These are phyloP conservation scores for Diaporthe humulicola DNA, from an alignment of 2,329 filamentous ascomycete species.

Conservation along the genomic window DNA sequence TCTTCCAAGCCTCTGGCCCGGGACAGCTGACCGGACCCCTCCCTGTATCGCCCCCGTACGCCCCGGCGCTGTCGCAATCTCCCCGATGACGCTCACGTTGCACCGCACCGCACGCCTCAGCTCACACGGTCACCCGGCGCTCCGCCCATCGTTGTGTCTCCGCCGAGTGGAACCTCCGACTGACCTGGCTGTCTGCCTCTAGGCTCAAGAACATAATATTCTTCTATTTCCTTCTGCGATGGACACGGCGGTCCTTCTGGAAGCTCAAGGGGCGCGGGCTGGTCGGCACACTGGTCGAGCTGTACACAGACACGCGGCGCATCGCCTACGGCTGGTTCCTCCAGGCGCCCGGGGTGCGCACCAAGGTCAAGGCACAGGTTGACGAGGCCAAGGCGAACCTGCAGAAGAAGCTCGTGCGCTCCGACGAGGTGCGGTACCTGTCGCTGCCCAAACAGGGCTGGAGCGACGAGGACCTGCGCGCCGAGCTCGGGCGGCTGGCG, in stretches of 20 bases:
- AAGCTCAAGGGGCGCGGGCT: conserved; percentile 91
- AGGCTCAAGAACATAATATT: conserved; percentile 91
- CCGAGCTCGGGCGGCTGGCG: conserved; percentile 83
- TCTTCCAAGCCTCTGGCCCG: background rate
- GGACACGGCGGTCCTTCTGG: conserved; percentile 83
- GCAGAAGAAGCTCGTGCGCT: conserved; percentile 85
- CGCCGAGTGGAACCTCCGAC: background rate
- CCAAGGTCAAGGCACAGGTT: conserved; percentile 87
- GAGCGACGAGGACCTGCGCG: conserved; percentile 81
- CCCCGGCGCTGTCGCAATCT: background rate
- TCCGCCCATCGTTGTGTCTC: background rate
- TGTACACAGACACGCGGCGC: conserved; percentile 79
- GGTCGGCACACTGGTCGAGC: conserved; percentile 80
- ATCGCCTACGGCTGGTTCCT: conserved; percentile 89
- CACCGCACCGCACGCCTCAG: conserved; percentile 1
- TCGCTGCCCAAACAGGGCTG: conserved; percentile 87
- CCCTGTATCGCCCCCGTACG: background rate
- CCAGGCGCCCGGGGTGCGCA: conserved; percentile 85
- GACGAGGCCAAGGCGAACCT: conserved; percentile 83
- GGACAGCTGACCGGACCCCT: conserved; percentile 7
- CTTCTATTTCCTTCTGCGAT: conserved; percentile 86
- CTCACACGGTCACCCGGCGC: background rate
- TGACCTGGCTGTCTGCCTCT: conserved; percentile 5
- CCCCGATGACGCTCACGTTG: background rate
- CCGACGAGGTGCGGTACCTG: conserved; percentile 79